Percentiles rank a stretch among this genome's conserved stretches.
Conservation (phyloP, 441 rosid genomes). For the Pelargonium citronellum region DNA sequence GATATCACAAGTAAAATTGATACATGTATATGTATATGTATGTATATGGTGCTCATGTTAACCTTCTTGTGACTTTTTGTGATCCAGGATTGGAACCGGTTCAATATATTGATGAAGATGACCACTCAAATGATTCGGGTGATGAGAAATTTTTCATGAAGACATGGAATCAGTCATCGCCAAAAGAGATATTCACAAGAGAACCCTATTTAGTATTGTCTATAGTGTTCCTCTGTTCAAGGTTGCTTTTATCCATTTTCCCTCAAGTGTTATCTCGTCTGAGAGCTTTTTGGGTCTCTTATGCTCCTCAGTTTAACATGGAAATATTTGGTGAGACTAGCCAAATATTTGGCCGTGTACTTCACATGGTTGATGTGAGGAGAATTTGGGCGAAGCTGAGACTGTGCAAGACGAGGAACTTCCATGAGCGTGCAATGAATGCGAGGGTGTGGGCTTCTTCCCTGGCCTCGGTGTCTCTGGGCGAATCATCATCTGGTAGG, state of each 20-base stretch:
- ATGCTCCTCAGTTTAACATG: slow-evolving; percentile 60
- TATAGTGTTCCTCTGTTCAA: slow-evolving; percentile 42
- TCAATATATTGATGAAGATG: slow-evolving; percentile 38
- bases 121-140: slow-evolving; percentile 16
- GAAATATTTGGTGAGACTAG: slow-evolving; percentile 76
- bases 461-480: slow-evolving; percentile 75
- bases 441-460: slow-evolving; percentile 85
- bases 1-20: neutral
- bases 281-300: slow-evolving; percentile 51
- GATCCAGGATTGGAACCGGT: slow-evolving; percentile 53
- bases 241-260: slow-evolving; percentile 37
- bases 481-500: slow-evolving; percentile 56
- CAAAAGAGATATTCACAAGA: slow-evolving; percentile 35
- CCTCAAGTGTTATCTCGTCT: slow-evolving; percentile 42
- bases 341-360: slow-evolving; percentile 53
- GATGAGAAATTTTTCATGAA: slow-evolving; percentile 27
- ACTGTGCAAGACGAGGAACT: slow-evolving; percentile 58
- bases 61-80: neutral
- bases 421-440: slow-evolving; percentile 63
- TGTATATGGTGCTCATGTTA: slow-evolving; percentile 1
- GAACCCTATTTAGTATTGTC: slow-evolving; percentile 60
- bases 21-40: no score
- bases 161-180: slow-evolving; percentile 28
- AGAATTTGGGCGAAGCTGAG: slow-evolving; percentile 65
- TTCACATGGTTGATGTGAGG: slow-evolving; percentile 71